Evolutionary conservation across 257 asterid genomes (phyloP).

Genomic region (Solanum infundibuliforme): DNA sequence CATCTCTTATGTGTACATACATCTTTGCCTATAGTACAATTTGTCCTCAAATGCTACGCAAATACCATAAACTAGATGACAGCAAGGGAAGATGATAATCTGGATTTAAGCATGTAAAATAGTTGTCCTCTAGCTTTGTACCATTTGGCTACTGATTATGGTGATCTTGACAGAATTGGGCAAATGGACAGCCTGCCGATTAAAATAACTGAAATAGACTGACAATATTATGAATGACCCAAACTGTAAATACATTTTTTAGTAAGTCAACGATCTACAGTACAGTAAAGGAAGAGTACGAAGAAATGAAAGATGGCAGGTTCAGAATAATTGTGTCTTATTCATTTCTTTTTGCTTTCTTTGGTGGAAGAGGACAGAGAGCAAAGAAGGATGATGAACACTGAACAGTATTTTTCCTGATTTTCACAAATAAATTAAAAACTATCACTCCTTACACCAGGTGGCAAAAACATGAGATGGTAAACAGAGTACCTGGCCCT

Average conservation of each 20-base stretch:
- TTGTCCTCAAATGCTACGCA: background rate
- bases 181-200: background rate
- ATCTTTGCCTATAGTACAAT: background rate
- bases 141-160: background rate
- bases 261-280: background rate
- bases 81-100: background rate
- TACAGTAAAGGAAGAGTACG: background rate
- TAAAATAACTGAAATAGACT: background rate
- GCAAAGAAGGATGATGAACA: background rate
- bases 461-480: background rate
- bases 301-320: background rate
- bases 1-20: background rate
- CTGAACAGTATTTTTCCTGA: background rate
- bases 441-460: background rate
- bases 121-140: background rate
- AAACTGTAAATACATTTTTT: background rate
- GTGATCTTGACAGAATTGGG: background rate
- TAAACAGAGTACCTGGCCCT: slow-evolving; percentile 56
- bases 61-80: background rate
- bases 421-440: background rate
- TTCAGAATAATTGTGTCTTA: background rate
- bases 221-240: background rate
- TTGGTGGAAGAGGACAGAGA: background rate
- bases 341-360: background rate
- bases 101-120: background rate